Percentiles rank a stretch among this genome's conserved stretches.
These are phyloP conservation scores for Psilocybe mexicana DNA, from an alignment of 1,284 basidiomycete species.

Conservation along the genomic window DNA sequence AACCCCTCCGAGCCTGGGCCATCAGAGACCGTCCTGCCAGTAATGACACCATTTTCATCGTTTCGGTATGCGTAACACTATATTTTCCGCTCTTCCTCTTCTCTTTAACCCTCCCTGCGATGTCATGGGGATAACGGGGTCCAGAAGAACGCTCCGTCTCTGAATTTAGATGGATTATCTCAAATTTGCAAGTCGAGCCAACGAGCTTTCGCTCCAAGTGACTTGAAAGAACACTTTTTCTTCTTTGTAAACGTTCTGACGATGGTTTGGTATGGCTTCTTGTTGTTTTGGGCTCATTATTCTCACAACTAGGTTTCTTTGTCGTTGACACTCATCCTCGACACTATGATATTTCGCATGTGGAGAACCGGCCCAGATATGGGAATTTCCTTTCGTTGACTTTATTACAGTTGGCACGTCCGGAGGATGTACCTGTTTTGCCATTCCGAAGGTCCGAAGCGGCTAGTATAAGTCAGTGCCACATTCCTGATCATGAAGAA, in stretches of 20 bases:
- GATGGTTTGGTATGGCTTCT: too few species aligned
- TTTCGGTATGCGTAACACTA: too few species aligned
- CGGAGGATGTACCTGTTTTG: not conserved
- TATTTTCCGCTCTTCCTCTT: not conserved
- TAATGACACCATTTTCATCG: not conserved
- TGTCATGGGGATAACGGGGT: slow-evolving; percentile 6
- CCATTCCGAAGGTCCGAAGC: not conserved
- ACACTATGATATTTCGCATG: too few species aligned
- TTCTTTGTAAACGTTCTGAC: too few species aligned
- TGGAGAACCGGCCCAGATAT: not conserved
- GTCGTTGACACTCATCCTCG: too few species aligned
- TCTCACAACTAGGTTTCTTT: too few species aligned
- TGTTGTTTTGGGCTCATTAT: too few species aligned
- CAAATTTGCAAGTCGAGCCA: not conserved
- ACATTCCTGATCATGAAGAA: too few species aligned
- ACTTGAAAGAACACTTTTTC: not conserved
- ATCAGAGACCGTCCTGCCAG: not conserved
- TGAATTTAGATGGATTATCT: not conserved
- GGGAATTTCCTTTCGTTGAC: slow-evolving; percentile 1
- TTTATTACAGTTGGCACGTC: not conserved
- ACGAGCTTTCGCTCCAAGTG: not conserved
- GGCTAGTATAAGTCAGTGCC: too few species aligned
- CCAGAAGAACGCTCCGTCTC: not conserved
- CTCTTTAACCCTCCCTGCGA: not conserved
- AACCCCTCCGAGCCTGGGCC: not conserved